Percentiles rank a stretch among this genome's conserved stretches.
Evolutionary conservation across 1,139 yeast species (phyloP).

Genomic region (Candida pseudoviswanathii): DNA sequence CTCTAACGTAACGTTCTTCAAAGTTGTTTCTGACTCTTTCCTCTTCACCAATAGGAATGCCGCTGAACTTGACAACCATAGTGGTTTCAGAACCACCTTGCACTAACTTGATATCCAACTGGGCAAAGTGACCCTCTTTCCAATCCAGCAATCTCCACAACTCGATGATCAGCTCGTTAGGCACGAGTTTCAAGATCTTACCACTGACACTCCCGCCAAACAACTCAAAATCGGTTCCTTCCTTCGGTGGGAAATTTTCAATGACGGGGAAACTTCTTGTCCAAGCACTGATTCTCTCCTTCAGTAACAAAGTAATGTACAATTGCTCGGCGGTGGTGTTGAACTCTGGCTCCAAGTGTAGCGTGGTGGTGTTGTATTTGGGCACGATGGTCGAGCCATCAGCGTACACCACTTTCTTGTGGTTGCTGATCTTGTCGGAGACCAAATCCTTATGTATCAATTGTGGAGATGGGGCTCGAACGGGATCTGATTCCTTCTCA

Average conservation of each 20-base stretch:
- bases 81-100: conserved; percentile 84
- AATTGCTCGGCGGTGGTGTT: conserved; percentile 87
- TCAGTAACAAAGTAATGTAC: conserved; percentile 73
- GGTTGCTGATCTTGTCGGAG: conserved; percentile 7
- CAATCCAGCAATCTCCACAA: conserved; percentile 89
- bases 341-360: conserved; percentile 78
- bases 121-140: conserved; percentile 82
- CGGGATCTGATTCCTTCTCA: conserved; percentile 19
- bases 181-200: conserved; percentile 59
- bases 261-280: conserved; percentile 74
- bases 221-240: conserved; percentile 64
- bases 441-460: conserved; percentile 3
- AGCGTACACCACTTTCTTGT: not conserved
- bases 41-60: conserved; percentile 98
- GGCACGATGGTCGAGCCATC: conserved; percentile 34
- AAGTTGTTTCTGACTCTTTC: conserved; percentile 85
- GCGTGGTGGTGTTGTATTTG: conserved; percentile 75
- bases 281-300: conserved; percentile 85
- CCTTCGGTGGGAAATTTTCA: conserved; percentile 50
- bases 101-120: conserved; percentile 61
- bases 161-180: conserved; percentile 62
- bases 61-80: conserved; percentile 76
- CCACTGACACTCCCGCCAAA: conserved; percentile 93
- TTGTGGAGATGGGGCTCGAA: conserved; percentile 12
- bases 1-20: conserved; percentile 82